Percentiles rank a stretch among this genome's conserved stretches.
Conservation (phyloP, 768 basidiomycete species). For the Amanita exitialis region DNA sequence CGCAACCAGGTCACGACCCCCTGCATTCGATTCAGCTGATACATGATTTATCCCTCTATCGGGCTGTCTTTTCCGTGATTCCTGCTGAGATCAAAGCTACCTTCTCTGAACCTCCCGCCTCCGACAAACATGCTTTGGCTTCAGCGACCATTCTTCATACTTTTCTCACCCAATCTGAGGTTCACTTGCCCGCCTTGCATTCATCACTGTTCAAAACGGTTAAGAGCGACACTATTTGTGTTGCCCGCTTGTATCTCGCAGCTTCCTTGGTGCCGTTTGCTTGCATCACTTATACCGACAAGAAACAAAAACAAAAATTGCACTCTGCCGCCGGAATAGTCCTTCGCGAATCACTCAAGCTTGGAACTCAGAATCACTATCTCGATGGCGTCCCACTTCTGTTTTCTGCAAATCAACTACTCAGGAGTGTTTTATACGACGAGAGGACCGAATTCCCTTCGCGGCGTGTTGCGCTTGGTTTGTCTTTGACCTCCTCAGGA, state of each 20-base stretch:
- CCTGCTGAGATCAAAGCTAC: constrained; percentile 30
- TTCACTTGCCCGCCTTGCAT: constrained; percentile 34
- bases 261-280: constrained; percentile 66
- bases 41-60: constrained; percentile 58
- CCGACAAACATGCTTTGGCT: constrained; percentile 34
- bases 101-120: constrained; percentile 33
- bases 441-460: constrained; percentile 27
- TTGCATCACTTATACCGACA: constrained; percentile 45
- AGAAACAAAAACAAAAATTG: constrained; percentile 62
- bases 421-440: constrained; percentile 26
- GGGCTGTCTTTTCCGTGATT: constrained; percentile 49
- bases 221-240: constrained; percentile 26
- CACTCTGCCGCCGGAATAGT: constrained; percentile 55
- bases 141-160: constrained; percentile 50
- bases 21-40: constrained; percentile 69
- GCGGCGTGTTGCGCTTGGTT: constrained; percentile 53
- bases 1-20: constrained; percentile 57
- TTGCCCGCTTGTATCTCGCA: constrained; percentile 68
- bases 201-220: constrained; percentile 32
- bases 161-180: constrained; percentile 23
- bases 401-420: constrained; percentile 41
- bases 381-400: constrained; percentile 65
- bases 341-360: constrained; percentile 77
- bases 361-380: constrained; percentile 69
- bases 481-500: constrained; percentile 8